phyloP scores from a whole-genome alignment of 2,329 filamentous ascomycete genomes.

The Apiospora koreana region DNA sequence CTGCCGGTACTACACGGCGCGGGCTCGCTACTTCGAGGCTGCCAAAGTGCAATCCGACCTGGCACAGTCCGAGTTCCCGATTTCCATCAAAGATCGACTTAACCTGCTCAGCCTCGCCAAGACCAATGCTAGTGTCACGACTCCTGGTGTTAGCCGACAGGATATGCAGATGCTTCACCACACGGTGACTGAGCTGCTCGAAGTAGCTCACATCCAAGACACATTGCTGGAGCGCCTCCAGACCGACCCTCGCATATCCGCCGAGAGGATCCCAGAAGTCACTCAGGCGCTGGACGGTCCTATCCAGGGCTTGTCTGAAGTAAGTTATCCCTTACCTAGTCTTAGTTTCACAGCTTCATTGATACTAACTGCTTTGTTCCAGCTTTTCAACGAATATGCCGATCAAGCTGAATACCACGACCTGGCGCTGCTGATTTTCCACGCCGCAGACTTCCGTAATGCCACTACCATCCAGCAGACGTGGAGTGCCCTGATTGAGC shows the following conservation, averaged over 20 bases:
- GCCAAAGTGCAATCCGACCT: conserved; percentile 83
- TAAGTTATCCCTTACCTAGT: conserved; percentile 39
- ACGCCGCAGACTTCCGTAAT: conserved; percentile 88
- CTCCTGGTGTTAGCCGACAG: conserved; percentile 74
- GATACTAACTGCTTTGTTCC: conserved; percentile 17
- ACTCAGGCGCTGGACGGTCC: conserved; percentile 72
- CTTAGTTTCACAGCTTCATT: too few relatives aligned
- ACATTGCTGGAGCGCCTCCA: conserved; percentile 80
- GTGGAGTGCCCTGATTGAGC: conserved; percentile 80
- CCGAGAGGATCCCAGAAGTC: conserved; percentile 65
- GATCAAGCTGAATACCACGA: conserved; percentile 93
- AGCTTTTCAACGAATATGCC: conserved; percentile 93
- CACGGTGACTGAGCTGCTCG: conserved; percentile 81
- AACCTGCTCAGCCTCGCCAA: conserved; percentile 88
- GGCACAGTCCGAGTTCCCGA: conserved; percentile 76
- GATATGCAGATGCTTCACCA: conserved; percentile 84
- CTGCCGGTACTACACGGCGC: conserved; percentile 89
- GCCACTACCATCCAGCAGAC: conserved; percentile 79
- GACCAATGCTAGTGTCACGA: conserved; percentile 85
- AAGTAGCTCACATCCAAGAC: conserved; percentile 93
- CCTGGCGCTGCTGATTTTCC: conserved; percentile 88
- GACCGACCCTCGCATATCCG: conserved; percentile 68
- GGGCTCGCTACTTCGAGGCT: conserved; percentile 80
- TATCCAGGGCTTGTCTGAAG: conserved; percentile 74
- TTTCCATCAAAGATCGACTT: conserved; percentile 83